These are phyloP conservation scores for Populus hybrid DNA, from an alignment of 441 rosid species.

Conservation along the genomic window DNA sequence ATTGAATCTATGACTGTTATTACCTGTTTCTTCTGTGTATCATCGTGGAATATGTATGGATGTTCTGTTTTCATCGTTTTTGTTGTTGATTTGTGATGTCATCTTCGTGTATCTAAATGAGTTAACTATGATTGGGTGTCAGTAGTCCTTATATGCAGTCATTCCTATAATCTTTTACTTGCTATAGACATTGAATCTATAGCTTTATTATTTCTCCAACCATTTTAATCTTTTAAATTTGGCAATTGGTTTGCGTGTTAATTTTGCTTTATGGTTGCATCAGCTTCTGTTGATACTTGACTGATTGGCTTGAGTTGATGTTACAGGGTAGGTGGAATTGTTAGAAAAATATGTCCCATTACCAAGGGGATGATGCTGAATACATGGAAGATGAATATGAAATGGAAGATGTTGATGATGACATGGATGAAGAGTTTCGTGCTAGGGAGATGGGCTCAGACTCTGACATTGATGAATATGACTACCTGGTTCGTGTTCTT, in stretches of 20 bases:
- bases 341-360: conserved; percentile 39
- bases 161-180: neutral
- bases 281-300: neutral
- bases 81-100: neutral
- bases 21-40: neutral
- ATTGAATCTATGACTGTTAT: neutral
- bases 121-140: neutral
- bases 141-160: neutral
- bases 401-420: conserved; percentile 59
- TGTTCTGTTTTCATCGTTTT: neutral
- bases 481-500: conserved; percentile 39
- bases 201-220: neutral
- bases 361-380: conserved; percentile 55
- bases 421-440: conserved; percentile 52
- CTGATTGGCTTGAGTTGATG: neutral
- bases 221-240: neutral
- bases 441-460: conserved; percentile 52
- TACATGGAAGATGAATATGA: conserved; percentile 59
- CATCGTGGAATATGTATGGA: neutral
- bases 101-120: neutral
- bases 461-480: conserved; percentile 64
- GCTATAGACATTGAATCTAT: neutral
- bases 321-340: neutral
- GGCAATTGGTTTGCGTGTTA: neutral
- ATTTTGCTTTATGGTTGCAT: neutral